Evolutionary conservation across 306 rosid genomes (phyloP), one percentile per base, ranked within the genome.

Genomic region (Spatholobus suberectus): DNA sequence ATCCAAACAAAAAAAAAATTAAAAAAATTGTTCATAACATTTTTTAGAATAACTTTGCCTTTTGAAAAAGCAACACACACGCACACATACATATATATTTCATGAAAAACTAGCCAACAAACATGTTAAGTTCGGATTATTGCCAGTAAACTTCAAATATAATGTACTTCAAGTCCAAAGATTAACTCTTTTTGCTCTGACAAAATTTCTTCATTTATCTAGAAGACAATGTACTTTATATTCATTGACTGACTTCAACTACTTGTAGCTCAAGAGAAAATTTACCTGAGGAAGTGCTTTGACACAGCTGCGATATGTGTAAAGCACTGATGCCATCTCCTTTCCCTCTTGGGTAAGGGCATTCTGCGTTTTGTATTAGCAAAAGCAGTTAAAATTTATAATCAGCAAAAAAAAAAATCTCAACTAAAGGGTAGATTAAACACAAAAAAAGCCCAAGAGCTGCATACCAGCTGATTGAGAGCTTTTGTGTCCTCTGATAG

Each of bases 401-500:
- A 34, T 76, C 57, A 46, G 52, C n/a, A n/a, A n/a, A n/a, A 26
- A 72, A 61, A 34, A 61, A 8, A 59, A 8, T 4, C 4, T 49
- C 52, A 47, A 51, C 46, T 58, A 40, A 67, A 49, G 20, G 27
- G 68, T 37, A 46, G 52, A 26, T 43, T 55, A 58, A 70, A 70
- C 20, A 43, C 58, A 43, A 80, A 75, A 62, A 43, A 52, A 57
- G 70, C 58, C 38, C 79, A 67, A 54, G 34, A 82, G 32, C 43
- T 57, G 81, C 90, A 77, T 89, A 95, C 99, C 96, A 95, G 85
- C 89, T 90, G 98, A 88, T 92, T 95, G 75, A 95, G 94, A 76
- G 99, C 99, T 87, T 93, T 95, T 10, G 99, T 95, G 86, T 95
- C 99, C 91, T 95, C 99, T n/a, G 99, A 88, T 62, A 95, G 88